Evolutionary conservation across 2,329 filamentous ascomycete genomes (phyloP), one percentile per base, ranked within the genome.

Genomic region (Xylariales sp.): DNA sequence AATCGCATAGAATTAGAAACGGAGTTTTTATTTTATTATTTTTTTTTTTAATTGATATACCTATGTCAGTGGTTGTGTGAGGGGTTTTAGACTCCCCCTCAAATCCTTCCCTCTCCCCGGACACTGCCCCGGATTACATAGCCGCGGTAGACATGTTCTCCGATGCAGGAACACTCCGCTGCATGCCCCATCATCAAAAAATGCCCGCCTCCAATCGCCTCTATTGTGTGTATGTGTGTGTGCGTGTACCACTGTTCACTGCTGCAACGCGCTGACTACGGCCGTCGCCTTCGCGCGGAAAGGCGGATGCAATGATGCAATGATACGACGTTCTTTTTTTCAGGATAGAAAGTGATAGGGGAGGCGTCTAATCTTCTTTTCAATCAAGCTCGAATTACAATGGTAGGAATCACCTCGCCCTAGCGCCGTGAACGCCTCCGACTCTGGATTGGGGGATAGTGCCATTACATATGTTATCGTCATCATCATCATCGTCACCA

Each of bases 101-200:
- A 49, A 28, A 58, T 63, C 34, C 46, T 63, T 63, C 64, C 64
- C 18, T 54, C 48, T 49, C 53, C 53, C 64, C 64, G 64, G 54
- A 43, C 23, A 2, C 23, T 23, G 23, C 23, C 23, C 23, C 45
- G 41, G 45, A 54, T 12, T n/a, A 36, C 28, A 67, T 63, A 67
- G 64, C 64, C 64, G 64, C 64, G 64, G 64, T 14, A 54, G 23
- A 57, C 8, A 34, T 39, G 8, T 16, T 23, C n/a, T 32, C 14
- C 30, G 7, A 65, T 53, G 57, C 58, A 65, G 62, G 32, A 62
- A 59, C 53, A 39, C 5, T 36, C 23, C 39, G 23, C 23, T 23
- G 23, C 23, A 23, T 23, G 23, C 23, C 23, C 23, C 23, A 23
- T 23, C 23, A 23, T 2, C 23, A 23, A 23, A 23, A 23, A 23